phyloP scores from a whole-genome alignment of 192 early-diverging fungal species.

The Funneliformis geosporum region DNA sequence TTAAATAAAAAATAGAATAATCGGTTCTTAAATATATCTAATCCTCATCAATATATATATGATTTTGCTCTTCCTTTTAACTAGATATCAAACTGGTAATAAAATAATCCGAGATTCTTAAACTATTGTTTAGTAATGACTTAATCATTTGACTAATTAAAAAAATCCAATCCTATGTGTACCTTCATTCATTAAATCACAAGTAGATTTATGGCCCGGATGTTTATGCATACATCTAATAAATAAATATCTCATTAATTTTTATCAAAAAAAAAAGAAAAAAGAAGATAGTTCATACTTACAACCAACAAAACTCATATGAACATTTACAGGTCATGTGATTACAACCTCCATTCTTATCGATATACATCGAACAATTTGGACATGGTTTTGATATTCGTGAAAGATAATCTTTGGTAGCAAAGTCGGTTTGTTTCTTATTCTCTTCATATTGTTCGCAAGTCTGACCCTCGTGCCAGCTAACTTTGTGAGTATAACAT shows the following conservation, averaged over 20 bases:
- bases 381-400: constrained; percentile 4
- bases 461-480: constrained; percentile 13
- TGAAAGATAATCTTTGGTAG: constrained; percentile 15
- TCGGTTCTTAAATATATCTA: no score
- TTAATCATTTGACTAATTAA: no score
- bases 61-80: no score
- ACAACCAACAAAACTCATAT: constrained; percentile 27
- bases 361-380: constrained; percentile 13
- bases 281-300: constrained; percentile 9
- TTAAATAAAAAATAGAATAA: no score
- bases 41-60: no score
- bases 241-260: background rate
- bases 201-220: background rate
- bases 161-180: no score
- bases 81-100: no score
- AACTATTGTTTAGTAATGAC: no score
- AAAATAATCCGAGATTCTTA: no score
- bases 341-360: constrained; percentile 20
- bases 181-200: no score
- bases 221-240: background rate
- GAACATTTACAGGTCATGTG: constrained; percentile 20
- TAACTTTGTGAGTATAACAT: constrained; percentile 28
- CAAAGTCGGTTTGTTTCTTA: constrained; percentile 5
- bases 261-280: background rate
- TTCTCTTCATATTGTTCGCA: background rate